Percentiles rank a stretch among this genome's conserved stretches.
phyloP scores from a whole-genome alignment of 345 rosid genomes.

The Euphorbia pulcherrima region DNA sequence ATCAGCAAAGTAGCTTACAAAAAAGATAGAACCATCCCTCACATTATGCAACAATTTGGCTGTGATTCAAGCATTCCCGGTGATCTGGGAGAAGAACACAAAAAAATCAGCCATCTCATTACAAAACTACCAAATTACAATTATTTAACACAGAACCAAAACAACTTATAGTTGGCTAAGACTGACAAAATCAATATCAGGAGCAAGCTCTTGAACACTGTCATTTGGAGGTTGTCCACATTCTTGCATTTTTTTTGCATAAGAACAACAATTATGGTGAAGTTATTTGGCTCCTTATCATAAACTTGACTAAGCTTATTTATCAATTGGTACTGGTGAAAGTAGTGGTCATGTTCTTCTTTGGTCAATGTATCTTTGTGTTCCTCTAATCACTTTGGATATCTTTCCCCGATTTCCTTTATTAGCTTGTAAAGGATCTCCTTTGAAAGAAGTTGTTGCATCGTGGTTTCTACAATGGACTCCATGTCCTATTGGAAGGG shows the following conservation, averaged over 20 bases:
- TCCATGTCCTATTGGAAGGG: constrained; percentile 74
- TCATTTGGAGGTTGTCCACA: constrained; percentile 98
- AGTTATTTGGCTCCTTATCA: constrained; percentile 68
- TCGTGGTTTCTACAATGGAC: constrained; percentile 91
- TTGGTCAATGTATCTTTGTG: constrained; percentile 52
- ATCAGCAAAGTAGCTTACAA: not conserved
- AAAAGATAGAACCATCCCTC: constrained; percentile 22
- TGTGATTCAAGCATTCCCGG: constrained; percentile 71
- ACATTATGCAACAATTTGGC: constrained; percentile 74
- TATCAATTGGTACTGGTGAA: constrained; percentile 65
- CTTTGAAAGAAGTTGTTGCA: constrained; percentile 94
- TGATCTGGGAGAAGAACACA: constrained; percentile 15
- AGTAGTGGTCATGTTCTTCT: constrained; percentile 67
- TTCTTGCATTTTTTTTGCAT: constrained; percentile 99
- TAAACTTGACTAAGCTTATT: constrained; percentile 76
- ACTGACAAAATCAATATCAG: constrained; percentile 70
- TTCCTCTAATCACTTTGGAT: constrained; percentile 90
- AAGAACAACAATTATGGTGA: constrained; percentile 74
- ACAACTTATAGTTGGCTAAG: constrained; percentile 78
- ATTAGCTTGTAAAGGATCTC: constrained; percentile 96
- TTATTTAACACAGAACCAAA: not conserved
- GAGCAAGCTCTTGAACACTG: constrained; percentile 83
- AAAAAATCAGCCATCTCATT: not conserved
- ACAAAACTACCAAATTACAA: not conserved
- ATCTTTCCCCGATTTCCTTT: constrained; percentile 88